These are phyloP conservation scores for Stygiomarasmius scandens DNA, from an alignment of 1,284 basidiomycete genomes.

Conservation along the genomic window DNA sequence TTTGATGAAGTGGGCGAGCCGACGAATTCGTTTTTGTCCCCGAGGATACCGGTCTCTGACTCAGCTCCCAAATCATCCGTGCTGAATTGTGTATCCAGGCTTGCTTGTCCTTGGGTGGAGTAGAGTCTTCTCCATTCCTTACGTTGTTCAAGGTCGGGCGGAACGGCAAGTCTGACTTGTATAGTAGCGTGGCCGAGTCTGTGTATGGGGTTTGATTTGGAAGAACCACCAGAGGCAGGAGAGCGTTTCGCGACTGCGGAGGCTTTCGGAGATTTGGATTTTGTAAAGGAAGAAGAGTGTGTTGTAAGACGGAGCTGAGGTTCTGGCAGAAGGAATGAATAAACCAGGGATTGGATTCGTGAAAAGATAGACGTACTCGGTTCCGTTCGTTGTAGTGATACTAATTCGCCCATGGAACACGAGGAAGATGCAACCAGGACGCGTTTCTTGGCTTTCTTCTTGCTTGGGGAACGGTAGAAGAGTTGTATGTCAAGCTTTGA, in stretches of 20 bases:
- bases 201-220: neutral
- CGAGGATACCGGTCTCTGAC: neutral
- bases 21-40: neutral
- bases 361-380: slow-evolving; percentile 36
- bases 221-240: neutral
- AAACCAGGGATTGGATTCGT: neutral
- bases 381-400: slow-evolving; percentile 47
- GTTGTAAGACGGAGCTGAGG: neutral
- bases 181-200: neutral
- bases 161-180: neutral
- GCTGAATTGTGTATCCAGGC: neutral
- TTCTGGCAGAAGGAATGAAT: slow-evolving; percentile 13
- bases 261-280: neutral
- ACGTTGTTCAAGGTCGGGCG: neutral
- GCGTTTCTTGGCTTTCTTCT: slow-evolving; percentile 59
- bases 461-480: slow-evolving; percentile 55
- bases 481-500: slow-evolving; percentile 55
- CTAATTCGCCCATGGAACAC: slow-evolving; percentile 52
- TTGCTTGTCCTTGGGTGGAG: neutral
- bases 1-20: neutral
- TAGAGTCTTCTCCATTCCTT: neutral
- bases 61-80: neutral
- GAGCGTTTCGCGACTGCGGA: neutral
- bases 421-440: slow-evolving; percentile 52
- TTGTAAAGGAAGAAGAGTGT: neutral